Percentiles rank a stretch among this genome's conserved stretches.
Conservation (phyloP, 1,284 basidiomycete genomes). For the Veloporphyrellus conicus region DNA sequence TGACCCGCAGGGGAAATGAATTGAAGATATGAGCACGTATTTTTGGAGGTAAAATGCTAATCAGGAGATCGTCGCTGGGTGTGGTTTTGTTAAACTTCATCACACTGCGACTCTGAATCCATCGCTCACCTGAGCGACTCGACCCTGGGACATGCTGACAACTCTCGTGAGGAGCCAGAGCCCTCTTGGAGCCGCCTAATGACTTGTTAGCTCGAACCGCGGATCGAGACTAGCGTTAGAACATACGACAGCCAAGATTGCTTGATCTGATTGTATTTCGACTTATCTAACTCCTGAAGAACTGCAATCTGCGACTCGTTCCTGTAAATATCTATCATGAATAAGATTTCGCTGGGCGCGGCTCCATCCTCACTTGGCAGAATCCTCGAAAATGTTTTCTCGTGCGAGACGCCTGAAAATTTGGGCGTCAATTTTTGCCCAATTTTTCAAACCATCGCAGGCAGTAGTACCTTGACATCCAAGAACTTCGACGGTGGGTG, state of each 20-base stretch:
- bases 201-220: background rate
- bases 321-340: background rate
- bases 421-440: too few species aligned
- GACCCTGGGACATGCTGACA: background rate
- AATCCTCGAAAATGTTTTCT: too few species aligned
- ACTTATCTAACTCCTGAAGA: background rate
- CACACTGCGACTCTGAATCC: background rate
- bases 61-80: background rate
- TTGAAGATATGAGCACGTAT: background rate
- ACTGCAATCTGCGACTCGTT: background rate
- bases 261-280: background rate
- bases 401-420: too few species aligned
- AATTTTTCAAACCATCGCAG: too few species aligned
- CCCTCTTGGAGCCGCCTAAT: background rate
- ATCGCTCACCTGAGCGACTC: background rate
- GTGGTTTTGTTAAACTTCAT: background rate
- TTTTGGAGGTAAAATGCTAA: background rate
- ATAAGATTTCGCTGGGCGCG: background rate
- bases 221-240: too few species aligned
- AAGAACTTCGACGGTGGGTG: too few species aligned
- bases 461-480: too few species aligned
- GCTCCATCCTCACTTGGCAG: background rate
- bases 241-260: background rate
- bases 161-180: background rate
- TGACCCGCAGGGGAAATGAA: background rate